Base-by-base conservation (phyloP, 495 filamentous ascomycete species). In the Darksidea phi region DNA sequence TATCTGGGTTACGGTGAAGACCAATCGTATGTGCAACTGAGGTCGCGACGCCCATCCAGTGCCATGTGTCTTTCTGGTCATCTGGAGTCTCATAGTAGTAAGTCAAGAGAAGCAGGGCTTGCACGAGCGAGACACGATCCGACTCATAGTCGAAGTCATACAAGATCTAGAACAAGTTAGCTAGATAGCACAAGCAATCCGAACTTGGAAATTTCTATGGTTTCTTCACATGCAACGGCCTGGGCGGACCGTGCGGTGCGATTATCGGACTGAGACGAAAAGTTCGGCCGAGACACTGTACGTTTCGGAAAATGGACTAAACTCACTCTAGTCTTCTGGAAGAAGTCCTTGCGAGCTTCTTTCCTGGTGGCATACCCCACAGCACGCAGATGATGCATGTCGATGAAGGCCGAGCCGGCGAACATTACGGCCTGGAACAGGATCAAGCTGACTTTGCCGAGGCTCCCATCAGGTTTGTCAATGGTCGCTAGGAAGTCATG, bases 131-230 rank as follows among this genome's bases (percentile, higher is more conserved):
- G 54, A 95, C 84, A 36, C 89, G 87, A 67, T 91, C 88, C 21
- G 84, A 82, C 71, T 95, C 90, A 68, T 89, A 89, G 68, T 95
- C 90, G 61, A 91, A 90, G 67, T 94, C 90, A 68, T 94, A 94
- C 23, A 95, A 76, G 7, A 84, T 71, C 79, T 83, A 43, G 11
- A 45, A 17, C 20, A 28, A 24, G 62, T 71, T 54, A 67, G 61
- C 38, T 20, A 18, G 55, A 56, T 56, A 43, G 37, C 15, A 21
- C 18, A 45, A n/a, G 34, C 15, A 32, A 4, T 18, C 12, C 24
- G 49, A 17, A 10, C n/a, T n/a, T 25, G 13, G 24, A n/a, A 21
- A 21, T 6, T 18, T 38, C 23, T 21, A 7, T 2, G 25, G 5
- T 26, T 18, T 48, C 23, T 18, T 15, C 17, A 48, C n/a, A 34